Conservation (phyloP, 192 early-diverging fungal species). For the Chytriomyces hyalinus region DNA sequence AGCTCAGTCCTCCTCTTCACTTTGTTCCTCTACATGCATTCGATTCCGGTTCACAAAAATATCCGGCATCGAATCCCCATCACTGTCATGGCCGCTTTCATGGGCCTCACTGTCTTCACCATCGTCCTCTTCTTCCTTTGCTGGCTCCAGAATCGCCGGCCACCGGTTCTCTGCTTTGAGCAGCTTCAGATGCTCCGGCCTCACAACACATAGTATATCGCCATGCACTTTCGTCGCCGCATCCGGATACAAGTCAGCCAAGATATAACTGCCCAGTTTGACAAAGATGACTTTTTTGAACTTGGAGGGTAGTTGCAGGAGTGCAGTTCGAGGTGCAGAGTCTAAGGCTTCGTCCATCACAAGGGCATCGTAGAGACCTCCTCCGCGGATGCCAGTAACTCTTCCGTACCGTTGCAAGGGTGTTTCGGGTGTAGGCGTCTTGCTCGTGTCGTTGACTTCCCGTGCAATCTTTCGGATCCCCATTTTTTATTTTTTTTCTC, state of each 20-base stretch:
- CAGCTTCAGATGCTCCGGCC: slow-evolving; percentile 14
- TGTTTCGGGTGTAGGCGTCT: neutral
- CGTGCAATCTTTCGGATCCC: slow-evolving; percentile 9
- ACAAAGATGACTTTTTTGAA: slow-evolving; percentile 18
- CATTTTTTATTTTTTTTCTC: neutral
- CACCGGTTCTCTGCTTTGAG: neutral
- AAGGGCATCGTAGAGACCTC: slow-evolving; percentile 17
- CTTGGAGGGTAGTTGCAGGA: slow-evolving; percentile 19
- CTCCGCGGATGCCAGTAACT: slow-evolving; percentile 15
- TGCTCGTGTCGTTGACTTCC: neutral
- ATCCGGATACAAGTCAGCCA: neutral
- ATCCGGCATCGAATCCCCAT: slow-evolving; percentile 1
- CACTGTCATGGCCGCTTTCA: neutral
- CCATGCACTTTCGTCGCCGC: slow-evolving; percentile 18
- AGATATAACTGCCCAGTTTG: slow-evolving; percentile 16
- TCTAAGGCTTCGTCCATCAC: neutral
- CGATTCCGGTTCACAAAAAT: slow-evolving; percentile 24
- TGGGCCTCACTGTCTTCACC: neutral
- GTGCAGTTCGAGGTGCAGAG: neutral
- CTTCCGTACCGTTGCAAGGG: slow-evolving; percentile 12
- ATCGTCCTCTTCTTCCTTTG: neutral
- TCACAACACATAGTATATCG: slow-evolving; percentile 14
- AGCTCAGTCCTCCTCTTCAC: slow-evolving; percentile 1
- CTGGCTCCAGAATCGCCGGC: slow-evolving; percentile 7
- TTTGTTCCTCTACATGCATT: slow-evolving; percentile 28